phyloP scores from a whole-genome alignment of 2,329 filamentous ascomycete species.

The Botrytis sinoallii region DNA sequence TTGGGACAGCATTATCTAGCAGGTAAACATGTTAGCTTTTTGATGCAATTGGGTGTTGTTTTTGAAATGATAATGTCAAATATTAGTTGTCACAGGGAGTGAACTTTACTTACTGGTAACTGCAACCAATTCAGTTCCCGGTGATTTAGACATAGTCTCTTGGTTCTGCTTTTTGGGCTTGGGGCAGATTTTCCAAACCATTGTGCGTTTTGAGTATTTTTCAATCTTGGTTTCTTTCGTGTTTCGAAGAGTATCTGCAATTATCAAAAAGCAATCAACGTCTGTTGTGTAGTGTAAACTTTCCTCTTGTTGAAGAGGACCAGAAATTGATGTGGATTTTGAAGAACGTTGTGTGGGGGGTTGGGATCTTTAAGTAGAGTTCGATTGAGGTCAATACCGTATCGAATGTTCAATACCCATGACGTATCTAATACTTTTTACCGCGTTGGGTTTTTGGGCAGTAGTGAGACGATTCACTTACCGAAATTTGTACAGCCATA shows the following conservation, averaged over 20 bases:
- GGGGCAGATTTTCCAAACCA: background rate
- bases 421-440: background rate
- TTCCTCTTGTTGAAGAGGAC: background rate
- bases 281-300: accelerated
- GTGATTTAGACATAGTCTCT: background rate
- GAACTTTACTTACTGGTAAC: background rate
- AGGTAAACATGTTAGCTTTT: background rate
- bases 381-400: background rate
- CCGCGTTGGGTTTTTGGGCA: accelerated
- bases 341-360: background rate
- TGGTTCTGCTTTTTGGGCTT: background rate
- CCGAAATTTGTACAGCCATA: background rate
- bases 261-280: accelerated
- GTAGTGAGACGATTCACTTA: background rate
- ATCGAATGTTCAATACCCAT: background rate
- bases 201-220: background rate
- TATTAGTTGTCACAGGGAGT: no score
- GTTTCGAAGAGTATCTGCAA: background rate
- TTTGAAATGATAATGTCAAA: background rate
- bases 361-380: background rate
- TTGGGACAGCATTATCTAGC: background rate
- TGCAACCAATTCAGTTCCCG: background rate
- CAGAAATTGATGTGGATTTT: background rate
- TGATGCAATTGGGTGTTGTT: accelerated
- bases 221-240: no score